These are phyloP conservation scores for Colletotrichum scovillei DNA, from an alignment of 2,329 filamentous ascomycete genomes.

Conservation along the genomic window DNA sequence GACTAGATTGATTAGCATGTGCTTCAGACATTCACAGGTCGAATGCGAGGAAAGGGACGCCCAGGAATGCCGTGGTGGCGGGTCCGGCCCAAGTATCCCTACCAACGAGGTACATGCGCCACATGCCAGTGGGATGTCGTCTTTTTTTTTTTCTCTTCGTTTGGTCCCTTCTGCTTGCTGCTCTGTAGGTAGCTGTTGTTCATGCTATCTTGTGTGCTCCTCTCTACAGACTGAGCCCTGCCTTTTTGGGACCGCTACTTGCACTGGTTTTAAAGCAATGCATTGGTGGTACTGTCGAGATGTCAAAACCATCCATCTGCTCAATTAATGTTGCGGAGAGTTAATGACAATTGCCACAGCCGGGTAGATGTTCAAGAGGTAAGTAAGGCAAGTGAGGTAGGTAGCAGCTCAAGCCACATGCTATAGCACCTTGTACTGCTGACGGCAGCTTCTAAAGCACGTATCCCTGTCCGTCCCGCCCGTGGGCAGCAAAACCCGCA, in stretches of 20 bases:
- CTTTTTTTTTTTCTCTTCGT: background rate
- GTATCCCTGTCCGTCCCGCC: background rate
- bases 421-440: background rate
- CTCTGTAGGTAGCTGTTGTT: background rate
- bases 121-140: constrained; percentile 17
- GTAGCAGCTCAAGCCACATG: constrained; percentile 14
- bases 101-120: constrained; percentile 28
- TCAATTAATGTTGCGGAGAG: background rate
- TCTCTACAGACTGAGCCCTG: background rate
- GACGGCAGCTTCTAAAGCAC: background rate
- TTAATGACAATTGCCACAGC: background rate
- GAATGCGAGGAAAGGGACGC: constrained; percentile 21
- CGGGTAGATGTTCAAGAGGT: background rate
- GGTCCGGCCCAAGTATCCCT: constrained; percentile 26
- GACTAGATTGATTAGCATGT: constrained; percentile 15
- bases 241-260: background rate
- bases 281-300: no score
- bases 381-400: no score
- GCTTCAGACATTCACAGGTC: constrained; percentile 21
- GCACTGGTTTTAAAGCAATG: no score
- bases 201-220: background rate
- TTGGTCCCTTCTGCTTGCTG: background rate
- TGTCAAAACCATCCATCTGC: no score
- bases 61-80: constrained; percentile 33
- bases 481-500: background rate